A percentile compares a stretch with the other conserved stretches of the same genome.
Evolutionary conservation across 1,139 yeast genomes (phyloP).

Genomic region (Lodderomyces beijingensis): DNA sequence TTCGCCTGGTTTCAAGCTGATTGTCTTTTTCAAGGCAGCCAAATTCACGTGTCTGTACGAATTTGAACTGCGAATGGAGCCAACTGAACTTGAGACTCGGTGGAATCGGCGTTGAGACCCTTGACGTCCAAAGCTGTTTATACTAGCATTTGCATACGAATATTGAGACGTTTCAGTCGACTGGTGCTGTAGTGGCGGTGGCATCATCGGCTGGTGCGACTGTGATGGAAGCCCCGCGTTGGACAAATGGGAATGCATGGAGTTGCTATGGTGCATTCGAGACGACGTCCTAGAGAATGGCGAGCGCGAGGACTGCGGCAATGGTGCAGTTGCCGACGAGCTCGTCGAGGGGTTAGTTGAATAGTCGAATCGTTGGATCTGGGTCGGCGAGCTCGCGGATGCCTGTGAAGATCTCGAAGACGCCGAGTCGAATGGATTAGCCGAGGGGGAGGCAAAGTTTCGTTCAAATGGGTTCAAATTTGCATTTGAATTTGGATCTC

Average conservation of each 20-base stretch:
- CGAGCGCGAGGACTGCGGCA: constrained; percentile 1
- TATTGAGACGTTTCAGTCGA: constrained; percentile 4
- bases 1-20: constrained; percentile 43
- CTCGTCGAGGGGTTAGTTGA: constrained; percentile 2
- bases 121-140: constrained; percentile 1
- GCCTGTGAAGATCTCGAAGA: constrained; percentile 3
- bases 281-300: background rate
- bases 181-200: constrained; percentile 4
- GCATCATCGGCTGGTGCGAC: background rate
- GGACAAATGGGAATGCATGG: background rate
- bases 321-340: constrained; percentile 1
- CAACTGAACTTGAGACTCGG: constrained; percentile 30
- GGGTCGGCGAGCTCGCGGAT: constrained; percentile 5
- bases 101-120: constrained; percentile 12
- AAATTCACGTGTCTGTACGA: constrained; percentile 37
- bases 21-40: constrained; percentile 33
- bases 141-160: constrained; percentile 2
- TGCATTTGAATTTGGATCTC: background rate
- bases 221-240: constrained; percentile 3
- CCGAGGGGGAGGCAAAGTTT: background rate
- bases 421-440: constrained; percentile 1
- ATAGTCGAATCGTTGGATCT: constrained; percentile 1
- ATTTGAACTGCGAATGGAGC: constrained; percentile 33
- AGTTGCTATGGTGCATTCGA: constrained; percentile 1
- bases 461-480: constrained; percentile 4